Base-by-base conservation (phyloP, 2,329 filamentous ascomycete genomes). In the Amphichorda felina region DNA sequence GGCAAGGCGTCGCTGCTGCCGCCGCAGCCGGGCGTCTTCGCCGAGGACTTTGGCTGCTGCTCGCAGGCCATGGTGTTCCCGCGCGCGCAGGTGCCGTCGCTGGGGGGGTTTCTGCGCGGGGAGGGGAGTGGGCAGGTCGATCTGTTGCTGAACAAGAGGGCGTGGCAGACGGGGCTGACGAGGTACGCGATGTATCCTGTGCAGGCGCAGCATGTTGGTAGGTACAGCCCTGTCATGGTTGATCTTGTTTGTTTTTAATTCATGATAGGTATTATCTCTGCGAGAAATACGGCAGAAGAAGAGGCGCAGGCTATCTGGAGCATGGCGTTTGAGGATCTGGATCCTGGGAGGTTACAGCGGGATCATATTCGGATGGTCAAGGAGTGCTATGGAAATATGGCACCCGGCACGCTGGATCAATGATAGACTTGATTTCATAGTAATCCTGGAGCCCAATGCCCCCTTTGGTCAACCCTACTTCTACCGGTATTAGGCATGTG, bases 221-320 rank as follows among this genome's bases (percentile, higher is more conserved):
- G n/a, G n/a, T n/a, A n/a, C n/a, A 34, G 22, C 14, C n/a, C n/a
- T n/a, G n/a, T n/a, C n/a, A n/a, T n/a, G n/a, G n/a, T n/a, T n/a
- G n/a, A n/a, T n/a, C n/a, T n/a, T n/a, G n/a, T n/a, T n/a, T n/a
- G n/a, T n/a, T n/a, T n/a, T n/a, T n/a, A n/a, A n/a, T n/a, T n/a
- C n/a, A n/a, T n/a, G n/a, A 15, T 27, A 28, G 33, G 33, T 3
- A 9, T 31, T 4, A 21, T 30, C 27, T 36, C 34, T 7, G 35
- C 26, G 3, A 31, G 30, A 22, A 31, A 34, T 15, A 35, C 30
- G 5, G 27, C 24, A 7, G 18, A 18, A 18, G 18, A 30, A 2
- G 35, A 40, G 27, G 35, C 38, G 4, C 30, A 27, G n/a, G 38
- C 35, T 10, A 34, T 35, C 21, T 32, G 28, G 30, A 40, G 30